phyloP scores from a whole-genome alignment of 163 green algal genomes.

The Chlorella variabilis region DNA sequence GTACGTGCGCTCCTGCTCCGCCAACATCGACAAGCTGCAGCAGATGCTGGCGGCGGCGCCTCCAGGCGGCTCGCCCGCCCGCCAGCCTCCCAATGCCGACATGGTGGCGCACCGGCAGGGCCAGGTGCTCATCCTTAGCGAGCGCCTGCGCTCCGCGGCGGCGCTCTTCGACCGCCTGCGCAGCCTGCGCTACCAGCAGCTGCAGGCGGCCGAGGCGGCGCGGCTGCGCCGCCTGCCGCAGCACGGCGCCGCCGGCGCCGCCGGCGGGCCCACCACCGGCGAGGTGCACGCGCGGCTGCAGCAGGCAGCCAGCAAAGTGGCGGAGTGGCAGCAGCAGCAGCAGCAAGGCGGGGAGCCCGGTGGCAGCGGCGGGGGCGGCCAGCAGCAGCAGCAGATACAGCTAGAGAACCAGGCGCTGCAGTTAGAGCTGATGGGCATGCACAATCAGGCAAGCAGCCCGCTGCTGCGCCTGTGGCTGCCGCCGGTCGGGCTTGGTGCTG shows the following conservation, averaged over 20 bases:
- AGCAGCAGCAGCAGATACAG: conserved; percentile 42
- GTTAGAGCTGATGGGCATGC: conserved; percentile 61
- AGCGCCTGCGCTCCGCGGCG: conserved; percentile 55
- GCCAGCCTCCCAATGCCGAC: conserved; percentile 17
- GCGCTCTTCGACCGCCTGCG: conserved; percentile 64
- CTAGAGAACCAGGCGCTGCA: conserved; percentile 56
- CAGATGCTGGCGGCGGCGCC: conserved; percentile 10
- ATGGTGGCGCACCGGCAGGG: conserved; percentile 70
- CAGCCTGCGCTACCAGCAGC: conserved; percentile 54
- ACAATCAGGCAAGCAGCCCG: conserved; percentile 16
- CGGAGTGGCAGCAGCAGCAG: not conserved
- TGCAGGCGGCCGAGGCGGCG: conserved; percentile 30
- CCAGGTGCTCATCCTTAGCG: conserved; percentile 58
- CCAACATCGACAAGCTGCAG: conserved; percentile 59
- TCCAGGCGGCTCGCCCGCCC: not conserved
- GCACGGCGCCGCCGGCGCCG: not conserved
- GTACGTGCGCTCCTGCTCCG: conserved; percentile 46
- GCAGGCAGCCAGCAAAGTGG: not conserved
- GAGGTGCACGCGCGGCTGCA: conserved; percentile 13
- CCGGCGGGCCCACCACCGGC: not conserved
- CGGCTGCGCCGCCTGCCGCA: conserved; percentile 39
- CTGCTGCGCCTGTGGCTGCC: not conserved
- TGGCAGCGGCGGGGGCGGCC: conserved; percentile 16
- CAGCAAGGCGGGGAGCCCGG: not conserved
- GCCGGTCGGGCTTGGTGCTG: too few relatives aligned